Evolutionary conservation across 495 filamentous ascomycete genomes (phyloP).

Genomic region (Podospora pseudocomata): DNA sequence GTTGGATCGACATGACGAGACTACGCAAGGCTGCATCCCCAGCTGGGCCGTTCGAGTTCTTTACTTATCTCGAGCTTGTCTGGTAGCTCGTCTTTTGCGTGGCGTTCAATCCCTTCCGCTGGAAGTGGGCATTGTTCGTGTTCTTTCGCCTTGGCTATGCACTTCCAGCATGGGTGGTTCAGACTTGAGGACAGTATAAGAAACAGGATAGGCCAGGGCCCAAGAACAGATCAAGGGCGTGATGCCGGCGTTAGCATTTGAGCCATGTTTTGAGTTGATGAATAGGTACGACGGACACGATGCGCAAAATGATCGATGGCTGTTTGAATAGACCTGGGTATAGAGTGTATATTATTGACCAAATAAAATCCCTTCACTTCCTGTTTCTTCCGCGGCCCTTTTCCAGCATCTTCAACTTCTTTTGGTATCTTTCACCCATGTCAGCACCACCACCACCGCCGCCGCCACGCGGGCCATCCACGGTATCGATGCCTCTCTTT

Average conservation of each 20-base stretch:
- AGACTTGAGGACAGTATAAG: constrained; percentile 57
- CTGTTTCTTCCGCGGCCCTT: constrained; percentile 53
- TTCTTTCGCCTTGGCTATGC: constrained; percentile 68
- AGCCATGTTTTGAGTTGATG: not conserved
- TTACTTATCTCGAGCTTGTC: constrained; percentile 77
- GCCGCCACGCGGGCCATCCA: constrained; percentile 55
- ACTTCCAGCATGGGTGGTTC: constrained; percentile 62
- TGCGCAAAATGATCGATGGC: not conserved
- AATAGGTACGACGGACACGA: not conserved
- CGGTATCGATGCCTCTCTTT: constrained; percentile 60
- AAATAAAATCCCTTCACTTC: constrained; percentile 28
- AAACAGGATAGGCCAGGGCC: constrained; percentile 36
- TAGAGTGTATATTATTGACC: not conserved
- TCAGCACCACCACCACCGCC: constrained; percentile 56
- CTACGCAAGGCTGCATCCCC: constrained; percentile 65
- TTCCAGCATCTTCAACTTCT: constrained; percentile 66
- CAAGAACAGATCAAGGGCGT: not conserved
- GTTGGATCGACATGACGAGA: constrained; percentile 84
- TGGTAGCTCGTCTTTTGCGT: constrained; percentile 84
- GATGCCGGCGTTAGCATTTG: constrained; percentile 25
- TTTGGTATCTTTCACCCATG: constrained; percentile 68
- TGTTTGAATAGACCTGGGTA: constrained; percentile 1
- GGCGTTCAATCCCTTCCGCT: constrained; percentile 77
- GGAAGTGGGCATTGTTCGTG: constrained; percentile 77
- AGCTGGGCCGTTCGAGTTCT: constrained; percentile 76